These are phyloP conservation scores for Lolium rigidum DNA, from an alignment of 176 grass and related monocot species.

Conservation along the genomic window DNA sequence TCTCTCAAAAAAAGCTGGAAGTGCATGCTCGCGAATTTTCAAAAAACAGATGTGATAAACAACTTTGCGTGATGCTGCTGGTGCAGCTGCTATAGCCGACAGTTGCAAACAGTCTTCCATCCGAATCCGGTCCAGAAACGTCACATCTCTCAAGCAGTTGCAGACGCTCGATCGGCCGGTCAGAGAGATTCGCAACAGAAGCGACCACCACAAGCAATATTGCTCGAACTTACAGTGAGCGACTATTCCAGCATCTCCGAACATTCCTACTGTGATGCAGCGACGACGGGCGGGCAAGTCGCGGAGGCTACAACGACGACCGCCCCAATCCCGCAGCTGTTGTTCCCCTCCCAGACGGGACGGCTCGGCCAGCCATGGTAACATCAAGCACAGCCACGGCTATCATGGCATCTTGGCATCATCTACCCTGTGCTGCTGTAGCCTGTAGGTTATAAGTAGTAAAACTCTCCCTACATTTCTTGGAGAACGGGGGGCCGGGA, in stretches of 20 bases:
- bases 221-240: neutral
- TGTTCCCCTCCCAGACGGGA: slow-evolving; percentile 15
- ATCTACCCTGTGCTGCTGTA: no score
- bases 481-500: no score
- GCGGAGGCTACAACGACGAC: neutral
- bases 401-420: no score
- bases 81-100: no score
- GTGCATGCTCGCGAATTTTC: no score
- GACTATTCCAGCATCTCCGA: neutral
- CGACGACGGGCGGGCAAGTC: neutral
- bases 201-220: neutral
- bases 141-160: neutral
- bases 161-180: neutral
- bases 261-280: slow-evolving; percentile 16
- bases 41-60: no score
- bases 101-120: neutral
- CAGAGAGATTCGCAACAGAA: neutral
- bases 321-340: neutral
- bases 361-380: slow-evolving; percentile 30
- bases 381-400: neutral
- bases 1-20: no score
- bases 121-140: neutral
- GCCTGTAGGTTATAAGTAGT: no score
- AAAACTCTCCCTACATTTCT: no score
- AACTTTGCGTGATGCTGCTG: no score